Base-by-base conservation (phyloP, 1,139 yeast species). In the Saccharomyces hybrid region DNA sequence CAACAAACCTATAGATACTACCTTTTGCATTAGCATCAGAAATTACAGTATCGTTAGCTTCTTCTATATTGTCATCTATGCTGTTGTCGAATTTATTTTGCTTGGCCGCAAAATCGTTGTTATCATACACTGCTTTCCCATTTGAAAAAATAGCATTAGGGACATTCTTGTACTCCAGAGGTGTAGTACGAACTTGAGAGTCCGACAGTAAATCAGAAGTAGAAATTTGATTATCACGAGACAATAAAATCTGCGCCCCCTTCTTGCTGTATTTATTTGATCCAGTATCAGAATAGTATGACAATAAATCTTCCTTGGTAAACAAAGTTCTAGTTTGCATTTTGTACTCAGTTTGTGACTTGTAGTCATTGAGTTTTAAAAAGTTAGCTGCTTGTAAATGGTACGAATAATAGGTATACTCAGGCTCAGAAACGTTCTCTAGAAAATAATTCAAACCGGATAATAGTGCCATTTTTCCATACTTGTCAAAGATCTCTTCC, bases 371-470 rank as follows among this genome's bases (percentile, higher is more conserved):
- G 25, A 64, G 41, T n/a, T 56, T 59, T 34, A 69, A 55, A 46
- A 62, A 65, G 9, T 56, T 56, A 1, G 72, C 66, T 0, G 71
- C 70, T 51, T 63, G 59, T 7, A 47, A 7, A 51, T 69, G 73
- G 53, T 68, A 69, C 2, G 53, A 34, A 51, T 66, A 68, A 53
- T 68, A 69, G 9, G 56, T 46, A 14, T 57, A 47, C 8, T 59
- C 57, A 23, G 65, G 62, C 13, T 53, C 56, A 6, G 50, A 53
- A 2, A 56, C 62, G 49, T 51, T 57, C 32, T 60, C 63, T 26
- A 59, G 55, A 53, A 63, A 67, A 51, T 62, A 67, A 25, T 58
- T 62, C 31, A 69, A 57, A 14, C 72, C 72, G 7, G 69, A 59
- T 23, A 69, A 54, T 25, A 69, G 52, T 13, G 69, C 64, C 47